These are phyloP conservation scores for Emericellopsis atlantica DNA, from an alignment of 2,329 filamentous ascomycete species.

Conservation along the genomic window DNA sequence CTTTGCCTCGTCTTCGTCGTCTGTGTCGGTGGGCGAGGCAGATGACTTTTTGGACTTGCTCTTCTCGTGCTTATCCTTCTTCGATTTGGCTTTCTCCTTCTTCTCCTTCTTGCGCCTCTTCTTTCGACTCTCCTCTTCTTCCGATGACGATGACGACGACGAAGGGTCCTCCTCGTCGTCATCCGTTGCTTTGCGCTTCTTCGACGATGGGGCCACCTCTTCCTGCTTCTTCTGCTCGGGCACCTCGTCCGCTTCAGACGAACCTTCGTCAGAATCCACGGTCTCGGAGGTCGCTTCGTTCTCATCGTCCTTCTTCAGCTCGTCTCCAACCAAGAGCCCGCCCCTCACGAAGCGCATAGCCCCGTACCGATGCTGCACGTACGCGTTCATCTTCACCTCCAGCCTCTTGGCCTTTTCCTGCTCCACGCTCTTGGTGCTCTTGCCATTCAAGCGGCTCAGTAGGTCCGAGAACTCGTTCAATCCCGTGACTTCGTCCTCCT, in stretches of 20 bases:
- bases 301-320: constrained; percentile 28
- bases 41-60: neutral
- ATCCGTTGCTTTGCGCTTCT: constrained; percentile 31
- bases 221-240: constrained; percentile 30
- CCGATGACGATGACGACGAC: constrained; percentile 2
- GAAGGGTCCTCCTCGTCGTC: constrained; percentile 10
- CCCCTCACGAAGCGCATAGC: constrained; percentile 77
- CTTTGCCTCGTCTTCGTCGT: constrained; percentile 4
- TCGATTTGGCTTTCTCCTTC: constrained; percentile 17
- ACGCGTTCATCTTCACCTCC: constrained; percentile 59
- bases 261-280: no score
- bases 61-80: constrained; percentile 4
- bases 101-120: constrained; percentile 17
- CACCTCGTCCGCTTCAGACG: constrained; percentile 8
- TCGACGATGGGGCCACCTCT: constrained; percentile 12
- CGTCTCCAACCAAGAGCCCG: constrained; percentile 54
- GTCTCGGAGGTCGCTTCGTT: constrained; percentile 2
- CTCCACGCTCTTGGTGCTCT: constrained; percentile 59
- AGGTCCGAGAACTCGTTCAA: constrained; percentile 79
- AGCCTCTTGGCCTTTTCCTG: constrained; percentile 56
- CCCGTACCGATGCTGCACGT: constrained; percentile 65
- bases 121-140: constrained; percentile 7
- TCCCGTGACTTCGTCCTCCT: constrained; percentile 69
- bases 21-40: neutral
- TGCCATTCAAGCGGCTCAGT: constrained; percentile 81